Evolutionary conservation across 805 yeast genomes (phyloP).

Genomic region (Candida nanaspora): DNA sequence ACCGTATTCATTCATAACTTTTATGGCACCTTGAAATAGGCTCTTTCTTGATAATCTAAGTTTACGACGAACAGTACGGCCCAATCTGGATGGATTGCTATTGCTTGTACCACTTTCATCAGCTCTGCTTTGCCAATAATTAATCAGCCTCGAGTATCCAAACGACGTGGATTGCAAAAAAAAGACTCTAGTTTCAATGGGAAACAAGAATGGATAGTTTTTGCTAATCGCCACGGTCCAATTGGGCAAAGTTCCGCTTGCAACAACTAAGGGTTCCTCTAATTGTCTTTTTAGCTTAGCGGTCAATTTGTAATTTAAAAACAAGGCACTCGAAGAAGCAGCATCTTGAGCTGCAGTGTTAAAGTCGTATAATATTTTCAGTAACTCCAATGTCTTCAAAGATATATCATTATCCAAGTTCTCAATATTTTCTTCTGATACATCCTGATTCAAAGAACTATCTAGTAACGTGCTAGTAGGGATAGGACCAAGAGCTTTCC

Average conservation of each 20-base stretch:
- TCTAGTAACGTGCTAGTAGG: conserved; percentile 18
- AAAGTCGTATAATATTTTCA: conserved; percentile 40
- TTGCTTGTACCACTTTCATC: conserved; percentile 28
- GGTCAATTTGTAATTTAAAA: conserved; percentile 72
- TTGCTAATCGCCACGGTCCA: conserved; percentile 78
- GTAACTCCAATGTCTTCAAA: conserved; percentile 35
- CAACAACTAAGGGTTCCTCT: conserved; percentile 84
- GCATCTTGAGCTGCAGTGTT: conserved; percentile 20
- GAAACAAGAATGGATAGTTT: conserved; percentile 74
- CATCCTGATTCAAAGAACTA: conserved; percentile 14
- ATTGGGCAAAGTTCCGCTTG: conserved; percentile 76
- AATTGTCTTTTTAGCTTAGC: conserved; percentile 82
- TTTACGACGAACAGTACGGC: conserved; percentile 73
- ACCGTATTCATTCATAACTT: conserved; percentile 70
- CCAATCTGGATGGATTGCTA: conserved; percentile 37
- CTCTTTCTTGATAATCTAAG: conserved; percentile 67
- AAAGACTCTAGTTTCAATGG: conserved; percentile 70
- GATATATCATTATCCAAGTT: conserved; percentile 26
- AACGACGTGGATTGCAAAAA: conserved; percentile 84
- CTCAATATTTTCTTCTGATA: conserved; percentile 15
- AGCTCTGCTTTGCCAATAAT: conserved; percentile 60
- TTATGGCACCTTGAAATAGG: conserved; percentile 69
- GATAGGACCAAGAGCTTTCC: conserved; percentile 25
- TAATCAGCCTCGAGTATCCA: conserved; percentile 80
- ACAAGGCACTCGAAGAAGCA: conserved; percentile 28